These are phyloP conservation scores for Mortierella sp. DNA, from an alignment of 371 early-diverging fungal species.

Conservation along the genomic window DNA sequence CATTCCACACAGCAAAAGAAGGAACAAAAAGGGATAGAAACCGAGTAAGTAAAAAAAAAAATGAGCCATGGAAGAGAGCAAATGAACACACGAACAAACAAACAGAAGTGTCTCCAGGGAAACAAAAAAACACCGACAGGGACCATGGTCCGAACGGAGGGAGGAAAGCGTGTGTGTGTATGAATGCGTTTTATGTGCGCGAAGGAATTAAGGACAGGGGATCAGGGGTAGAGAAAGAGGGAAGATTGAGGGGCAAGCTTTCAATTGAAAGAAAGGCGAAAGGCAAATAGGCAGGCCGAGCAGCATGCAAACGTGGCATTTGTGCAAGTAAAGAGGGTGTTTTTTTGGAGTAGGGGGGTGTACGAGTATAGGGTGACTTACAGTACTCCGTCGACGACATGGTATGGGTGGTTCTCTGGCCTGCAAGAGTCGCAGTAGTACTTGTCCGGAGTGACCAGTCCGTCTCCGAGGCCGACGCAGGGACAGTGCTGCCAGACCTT, in stretches of 20 bases:
- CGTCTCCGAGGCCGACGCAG: conserved; percentile 82
- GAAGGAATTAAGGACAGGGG: not conserved
- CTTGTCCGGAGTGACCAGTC: conserved; percentile 77
- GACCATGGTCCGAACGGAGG: conserved; percentile 1
- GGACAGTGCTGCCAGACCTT: conserved; percentile 92
- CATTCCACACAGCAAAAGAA: not conserved
- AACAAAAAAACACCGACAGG: not conserved
- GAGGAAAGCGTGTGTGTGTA: not conserved
- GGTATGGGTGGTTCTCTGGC: conserved; percentile 76
- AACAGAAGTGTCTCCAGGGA: not conserved
- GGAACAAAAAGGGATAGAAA: not conserved
- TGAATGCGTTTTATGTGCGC: not conserved
- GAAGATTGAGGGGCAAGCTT: not conserved
- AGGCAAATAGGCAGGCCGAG: not conserved
- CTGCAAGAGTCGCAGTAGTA: conserved; percentile 90
- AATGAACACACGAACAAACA: not conserved
- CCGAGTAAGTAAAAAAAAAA: not conserved
- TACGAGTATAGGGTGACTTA: conserved; percentile 20
- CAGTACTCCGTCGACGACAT: conserved; percentile 46
- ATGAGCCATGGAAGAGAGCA: not conserved
- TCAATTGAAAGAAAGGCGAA: not conserved
- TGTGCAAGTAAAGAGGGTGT: not conserved
- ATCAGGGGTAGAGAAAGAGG: not conserved
- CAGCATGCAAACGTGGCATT: conserved; percentile 2
- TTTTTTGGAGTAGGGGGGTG: not conserved